Evolutionary conservation across 148 eudicot species (phyloP).

Genomic region (Selenicereus undatus): DNA sequence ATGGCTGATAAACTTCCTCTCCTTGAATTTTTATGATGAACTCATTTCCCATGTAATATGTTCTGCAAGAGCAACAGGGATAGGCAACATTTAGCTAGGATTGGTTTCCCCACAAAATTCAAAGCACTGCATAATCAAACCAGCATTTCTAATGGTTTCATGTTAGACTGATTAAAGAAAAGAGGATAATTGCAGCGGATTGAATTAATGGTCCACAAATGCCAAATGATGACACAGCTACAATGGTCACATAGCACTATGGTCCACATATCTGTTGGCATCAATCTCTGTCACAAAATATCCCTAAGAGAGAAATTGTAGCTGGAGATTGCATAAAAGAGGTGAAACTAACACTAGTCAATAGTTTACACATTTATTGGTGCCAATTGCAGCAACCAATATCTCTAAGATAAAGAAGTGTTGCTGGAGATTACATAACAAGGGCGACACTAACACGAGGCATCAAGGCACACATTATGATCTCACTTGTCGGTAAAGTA

Average conservation of each 20-base stretch:
- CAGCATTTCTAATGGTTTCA: neutral
- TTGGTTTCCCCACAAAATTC: neutral
- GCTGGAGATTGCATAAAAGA: neutral
- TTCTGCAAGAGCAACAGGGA: conserved; percentile 2
- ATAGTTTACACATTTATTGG: no score
- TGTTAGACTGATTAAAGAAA: neutral
- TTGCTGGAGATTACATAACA: neutral
- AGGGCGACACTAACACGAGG: neutral
- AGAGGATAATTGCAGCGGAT: neutral
- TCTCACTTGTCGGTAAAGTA: neutral
- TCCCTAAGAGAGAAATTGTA: no score
- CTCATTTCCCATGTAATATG: no score
- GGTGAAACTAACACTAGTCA: neutral
- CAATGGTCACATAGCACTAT: no score
- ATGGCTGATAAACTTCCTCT: no score
- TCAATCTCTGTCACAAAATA: no score
- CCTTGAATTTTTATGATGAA: no score
- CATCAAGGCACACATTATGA: neutral
- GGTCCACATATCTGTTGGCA: no score
- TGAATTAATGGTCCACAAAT: neutral
- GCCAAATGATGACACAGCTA: no score
- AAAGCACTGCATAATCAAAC: neutral
- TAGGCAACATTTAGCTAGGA: neutral
- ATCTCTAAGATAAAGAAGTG: no score
- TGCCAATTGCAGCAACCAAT: no score